Base-by-base conservation (phyloP, 2,329 filamentous ascomycete genomes). In the Exophiala viscosa region DNA sequence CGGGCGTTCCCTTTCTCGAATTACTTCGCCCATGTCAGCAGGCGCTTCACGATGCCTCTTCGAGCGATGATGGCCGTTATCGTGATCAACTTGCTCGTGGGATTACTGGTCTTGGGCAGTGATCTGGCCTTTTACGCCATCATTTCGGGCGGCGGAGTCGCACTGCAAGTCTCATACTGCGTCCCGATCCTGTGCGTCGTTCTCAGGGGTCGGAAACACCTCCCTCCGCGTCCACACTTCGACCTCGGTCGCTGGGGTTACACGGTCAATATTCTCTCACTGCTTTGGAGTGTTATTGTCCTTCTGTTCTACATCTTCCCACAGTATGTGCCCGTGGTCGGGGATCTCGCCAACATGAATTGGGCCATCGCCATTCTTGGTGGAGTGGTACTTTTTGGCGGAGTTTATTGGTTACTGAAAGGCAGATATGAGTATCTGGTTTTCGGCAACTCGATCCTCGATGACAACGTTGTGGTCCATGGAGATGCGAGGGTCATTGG, bases 1-100 rank as follows among this genome's bases (percentile, higher is more conserved):
- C 76, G 79, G 35, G 82, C 82, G 1, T 82, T 82, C 2, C 82
- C 82, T 0, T 79, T 83, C 61, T 73, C 76, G 1, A 49, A 62
- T 11, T 70, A 79, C 65, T 78, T 84, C 52, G 70, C 75, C 13
- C 66, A 63, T 14, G 81, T 85, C 61, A 76, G 79, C 64, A 70
- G 74, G 57, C 67, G 58, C 0, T 75, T 82, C 49, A 79, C 79
- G 48, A 84, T 82, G 63, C 82, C 82, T 0, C 70, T 85, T 36
- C 56, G 60, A 23, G 51, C 54, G 11, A 50, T 59, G 54, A 42
- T 57, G 18, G 57, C 35, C 13, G 53, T 59, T 31, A 45, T 57
- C 8, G 54, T 59, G n/a, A 42, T 57, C 23, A 57, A 59, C 28
- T 40, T 59, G 5, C 51, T 59, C 8, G 38, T 44, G 5, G 57